These are phyloP conservation scores for Beauveria australis DNA, from an alignment of 2,329 filamentous ascomycete species.

Conservation along the genomic window DNA sequence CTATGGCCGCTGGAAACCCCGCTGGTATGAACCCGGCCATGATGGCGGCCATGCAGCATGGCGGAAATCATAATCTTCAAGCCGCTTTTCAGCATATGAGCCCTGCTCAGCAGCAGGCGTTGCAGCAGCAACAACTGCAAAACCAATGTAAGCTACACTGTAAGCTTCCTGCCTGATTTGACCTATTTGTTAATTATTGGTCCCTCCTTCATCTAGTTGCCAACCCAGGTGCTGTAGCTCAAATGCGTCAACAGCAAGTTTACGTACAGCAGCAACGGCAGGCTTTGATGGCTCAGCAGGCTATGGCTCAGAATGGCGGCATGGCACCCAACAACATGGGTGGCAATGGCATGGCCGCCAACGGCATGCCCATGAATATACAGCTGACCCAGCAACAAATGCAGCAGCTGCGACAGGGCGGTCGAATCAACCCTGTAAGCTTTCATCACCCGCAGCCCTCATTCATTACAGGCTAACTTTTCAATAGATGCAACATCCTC, in stretches of 20 bases:
- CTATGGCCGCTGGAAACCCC: conserved; percentile 65
- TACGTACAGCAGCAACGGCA: conserved; percentile 50
- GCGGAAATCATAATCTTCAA: conserved; percentile 56
- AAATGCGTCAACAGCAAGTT: conserved; percentile 47
- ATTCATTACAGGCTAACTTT: not conserved
- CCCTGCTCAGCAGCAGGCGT: conserved; percentile 50
- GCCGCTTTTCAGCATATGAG: conserved; percentile 61
- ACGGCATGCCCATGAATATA: conserved; percentile 49
- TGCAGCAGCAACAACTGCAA: conserved; percentile 38
- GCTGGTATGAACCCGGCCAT: conserved; percentile 65
- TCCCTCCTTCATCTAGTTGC: conserved; percentile 19
- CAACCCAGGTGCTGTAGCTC: conserved; percentile 30
- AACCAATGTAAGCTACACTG: conserved; percentile 25
- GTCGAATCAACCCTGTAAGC: conserved; percentile 35
- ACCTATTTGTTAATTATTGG: not conserved
- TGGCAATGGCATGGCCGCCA: conserved; percentile 23
- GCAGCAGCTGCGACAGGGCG: conserved; percentile 37
- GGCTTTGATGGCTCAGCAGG: conserved; percentile 46
- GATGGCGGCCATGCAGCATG: conserved; percentile 70
- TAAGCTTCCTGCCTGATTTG: not conserved
- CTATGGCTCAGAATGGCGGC: conserved; percentile 35
- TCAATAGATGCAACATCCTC: conserved; percentile 15
- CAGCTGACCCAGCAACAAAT: conserved; percentile 40
- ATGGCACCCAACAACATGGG: conserved; percentile 31
- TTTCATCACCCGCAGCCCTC: not conserved